These are phyloP conservation scores for Omphalotus guepiniiformis DNA, from an alignment of 768 basidiomycete genomes.

Conservation along the genomic window DNA sequence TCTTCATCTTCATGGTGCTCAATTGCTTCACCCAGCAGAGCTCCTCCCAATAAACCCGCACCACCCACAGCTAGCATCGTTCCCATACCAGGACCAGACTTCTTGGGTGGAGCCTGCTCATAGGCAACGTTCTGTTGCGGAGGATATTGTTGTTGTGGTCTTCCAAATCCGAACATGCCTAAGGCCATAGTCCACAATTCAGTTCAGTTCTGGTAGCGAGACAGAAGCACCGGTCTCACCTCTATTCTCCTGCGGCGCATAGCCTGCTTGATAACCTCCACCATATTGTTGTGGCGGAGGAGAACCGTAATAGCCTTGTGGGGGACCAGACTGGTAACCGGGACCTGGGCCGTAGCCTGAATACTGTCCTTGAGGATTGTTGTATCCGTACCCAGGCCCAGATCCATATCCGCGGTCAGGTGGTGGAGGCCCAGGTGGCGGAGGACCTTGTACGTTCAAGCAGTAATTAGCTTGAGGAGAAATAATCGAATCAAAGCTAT, in stretches of 20 bases:
- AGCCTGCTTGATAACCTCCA: constrained; percentile 17
- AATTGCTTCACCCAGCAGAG: constrained; percentile 46
- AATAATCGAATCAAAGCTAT: constrained; percentile 26
- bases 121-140: constrained; percentile 35
- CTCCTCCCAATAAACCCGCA: constrained; percentile 64
- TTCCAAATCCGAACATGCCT: constrained; percentile 31
- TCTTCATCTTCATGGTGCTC: constrained; percentile 26
- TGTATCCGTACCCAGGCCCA: constrained; percentile 21
- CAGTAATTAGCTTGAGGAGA: constrained; percentile 44
- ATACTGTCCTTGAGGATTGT: constrained; percentile 25
- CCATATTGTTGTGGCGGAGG: constrained; percentile 19
- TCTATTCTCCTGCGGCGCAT: constrained; percentile 17
- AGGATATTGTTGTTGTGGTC: constrained; percentile 23
- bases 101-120: constrained; percentile 35
- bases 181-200: constrained; percentile 1
- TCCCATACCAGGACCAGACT: constrained; percentile 48
- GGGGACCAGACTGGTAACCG: constrained; percentile 21
- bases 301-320: constrained; percentile 21
- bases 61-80: constrained; percentile 40
- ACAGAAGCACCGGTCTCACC: constrained; percentile 14
- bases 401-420: constrained; percentile 9
- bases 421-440: constrained; percentile 7
- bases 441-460: constrained; percentile 10
- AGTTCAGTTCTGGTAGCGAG: neutral
- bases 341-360: constrained; percentile 20